Percentiles rank a stretch among this genome's conserved stretches.
Evolutionary conservation across 2,329 filamentous ascomycete species (phyloP).

Genomic region (Fusarium austroafricanum): DNA sequence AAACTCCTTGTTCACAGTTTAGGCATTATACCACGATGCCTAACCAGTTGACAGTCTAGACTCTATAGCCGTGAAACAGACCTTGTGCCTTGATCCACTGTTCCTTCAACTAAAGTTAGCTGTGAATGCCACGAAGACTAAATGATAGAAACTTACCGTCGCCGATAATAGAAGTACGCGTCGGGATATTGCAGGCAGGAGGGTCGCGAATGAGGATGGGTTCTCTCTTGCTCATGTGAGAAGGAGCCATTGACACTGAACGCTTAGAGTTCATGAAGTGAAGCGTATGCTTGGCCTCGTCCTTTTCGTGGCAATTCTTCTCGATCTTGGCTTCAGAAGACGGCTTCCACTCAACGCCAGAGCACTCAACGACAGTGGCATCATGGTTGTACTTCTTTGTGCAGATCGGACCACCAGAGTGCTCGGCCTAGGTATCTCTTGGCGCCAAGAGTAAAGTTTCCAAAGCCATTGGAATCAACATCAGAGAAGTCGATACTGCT

Average conservation of each 20-base stretch:
- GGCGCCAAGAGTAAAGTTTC: background rate
- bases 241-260: background rate
- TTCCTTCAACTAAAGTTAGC: too few relatives aligned
- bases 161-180: background rate
- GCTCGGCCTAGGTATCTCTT: background rate
- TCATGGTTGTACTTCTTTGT: background rate
- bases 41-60: too few relatives aligned
- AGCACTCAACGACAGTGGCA: conserved; percentile 4
- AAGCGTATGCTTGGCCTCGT: background rate
- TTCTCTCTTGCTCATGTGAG: too few relatives aligned
- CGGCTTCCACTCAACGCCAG: background rate
- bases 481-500: background rate
- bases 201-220: background rate
- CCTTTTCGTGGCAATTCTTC: background rate
- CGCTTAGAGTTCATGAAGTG: background rate
- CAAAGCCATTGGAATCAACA: conserved; percentile 4
- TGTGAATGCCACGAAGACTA: too few relatives aligned
- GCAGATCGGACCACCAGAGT: background rate
- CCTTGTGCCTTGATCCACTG: too few relatives aligned
- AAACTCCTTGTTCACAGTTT: too few relatives aligned
- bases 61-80: too few relatives aligned
- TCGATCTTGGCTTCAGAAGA: background rate
- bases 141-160: background rate
- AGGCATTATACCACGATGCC: too few relatives aligned
- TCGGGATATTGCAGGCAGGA: too few relatives aligned